Base-by-base conservation (phyloP, 2,329 filamentous ascomycete species). In the Coleophoma eucalyptorum region DNA sequence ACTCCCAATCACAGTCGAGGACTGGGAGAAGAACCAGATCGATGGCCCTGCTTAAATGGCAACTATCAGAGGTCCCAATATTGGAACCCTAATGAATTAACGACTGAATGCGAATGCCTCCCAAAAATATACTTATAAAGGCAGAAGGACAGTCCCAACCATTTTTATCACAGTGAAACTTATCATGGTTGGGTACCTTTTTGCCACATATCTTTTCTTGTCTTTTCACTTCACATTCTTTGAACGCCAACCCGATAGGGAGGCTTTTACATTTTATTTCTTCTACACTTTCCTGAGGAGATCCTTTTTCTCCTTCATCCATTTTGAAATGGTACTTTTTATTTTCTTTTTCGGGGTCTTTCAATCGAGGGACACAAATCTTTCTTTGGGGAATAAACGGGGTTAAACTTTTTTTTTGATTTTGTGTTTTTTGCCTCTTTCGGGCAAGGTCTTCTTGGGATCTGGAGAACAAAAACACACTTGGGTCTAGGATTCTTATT, bases 1-100 rank as follows among this genome's bases (percentile, higher is more conserved):
- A 62, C 70, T 75, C 54, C 75, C 75, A 2, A 71, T 77, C 50
- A 72, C 74, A 5, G 72, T 72, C 34, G 56, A 55, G 15, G 58
- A 62, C 32, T 52, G 50, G 46, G 35, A 55, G 53, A 35, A 47
- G 5, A n/a, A 35, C 11, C 18, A 48, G 40, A 12, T 52, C 37
- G 37, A 49, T 33, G 43, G 47, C 8, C 18, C 32, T 35, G 50
- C 46, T 47, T 53, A 69, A 38, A 26, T 26, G 26, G 10, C 26
- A 26, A 7, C 26, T 8, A 26, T 26, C 26, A 26, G 10, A 26
- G 26, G 26, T 26, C 26, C 26, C 6, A 26, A 6, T 7, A 26
- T 26, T 26, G 4, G 4, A 26, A 26, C 26, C 26, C 26, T 26
- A 3, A 26, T 6, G 26, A 26, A 26, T 26, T 26, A 26, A 26